phyloP scores from a whole-genome alignment of 257 asterid species.

The Fraxinus quadrangulata region DNA sequence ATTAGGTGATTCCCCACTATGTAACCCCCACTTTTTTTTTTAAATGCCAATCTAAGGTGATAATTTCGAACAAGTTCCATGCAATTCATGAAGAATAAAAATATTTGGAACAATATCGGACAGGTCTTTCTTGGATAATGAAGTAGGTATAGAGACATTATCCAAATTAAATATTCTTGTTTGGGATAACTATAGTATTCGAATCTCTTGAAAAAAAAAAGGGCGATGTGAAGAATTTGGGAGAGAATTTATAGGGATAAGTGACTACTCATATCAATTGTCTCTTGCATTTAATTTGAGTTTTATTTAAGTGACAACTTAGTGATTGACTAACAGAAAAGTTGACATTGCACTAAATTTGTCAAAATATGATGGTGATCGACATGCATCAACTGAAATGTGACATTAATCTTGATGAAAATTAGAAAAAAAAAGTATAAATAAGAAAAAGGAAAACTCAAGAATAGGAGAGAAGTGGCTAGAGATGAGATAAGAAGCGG shows the following conservation, averaged over 20 bases:
- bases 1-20: conserved; percentile 47
- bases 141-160: conserved; percentile 13
- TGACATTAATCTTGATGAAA: background rate
- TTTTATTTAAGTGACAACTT: too few relatives aligned
- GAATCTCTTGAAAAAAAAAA: background rate
- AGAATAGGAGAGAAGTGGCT: background rate
- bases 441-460: background rate
- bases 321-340: too few relatives aligned
- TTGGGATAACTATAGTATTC: background rate
- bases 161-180: background rate
- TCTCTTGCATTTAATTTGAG: background rate
- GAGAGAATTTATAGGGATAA: background rate
- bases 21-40: conserved; percentile 21
- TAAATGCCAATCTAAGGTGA: conserved; percentile 32
- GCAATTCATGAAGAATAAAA: conserved; percentile 30
- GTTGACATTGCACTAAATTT: too few relatives aligned
- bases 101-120: conserved; percentile 13
- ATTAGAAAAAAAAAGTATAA: background rate
- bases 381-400: too few relatives aligned
- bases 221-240: background rate
- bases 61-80: conserved; percentile 37
- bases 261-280: background rate
- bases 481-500: background rate
- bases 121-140: conserved; percentile 6
- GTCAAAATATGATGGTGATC: too few relatives aligned